Evolutionary conservation across 1,139 yeast genomes (phyloP).

Genomic region (Wickerhamomyces sp.): DNA sequence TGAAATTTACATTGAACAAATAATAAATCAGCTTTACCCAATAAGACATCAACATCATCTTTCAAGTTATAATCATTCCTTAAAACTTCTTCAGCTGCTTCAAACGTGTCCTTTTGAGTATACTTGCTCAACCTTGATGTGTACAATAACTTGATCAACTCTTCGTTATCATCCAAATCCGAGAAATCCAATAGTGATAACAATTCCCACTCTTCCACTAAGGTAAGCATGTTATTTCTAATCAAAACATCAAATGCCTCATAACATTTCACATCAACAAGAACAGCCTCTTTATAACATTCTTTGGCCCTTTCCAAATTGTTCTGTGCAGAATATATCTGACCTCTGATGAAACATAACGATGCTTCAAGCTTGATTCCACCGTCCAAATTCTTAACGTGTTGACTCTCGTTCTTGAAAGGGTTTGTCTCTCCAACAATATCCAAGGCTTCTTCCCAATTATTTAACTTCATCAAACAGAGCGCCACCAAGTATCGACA

Average conservation of each 20-base stretch:
- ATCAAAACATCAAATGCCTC: conserved; percentile 88
- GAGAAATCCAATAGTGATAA: conserved; percentile 63
- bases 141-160: conserved; percentile 70
- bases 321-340: conserved; percentile 76
- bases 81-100: conserved; percentile 63
- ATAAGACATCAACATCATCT: conserved; percentile 63
- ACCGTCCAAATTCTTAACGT: conserved; percentile 52
- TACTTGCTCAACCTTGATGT: conserved; percentile 74
- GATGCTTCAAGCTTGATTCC: conserved; percentile 85
- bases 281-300: conserved; percentile 80
- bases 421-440: conserved; percentile 83
- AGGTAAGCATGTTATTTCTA: conserved; percentile 69
- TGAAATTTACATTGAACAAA: conserved; percentile 78
- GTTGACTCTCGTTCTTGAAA: conserved; percentile 37
- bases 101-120: conserved; percentile 50
- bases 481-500: conserved; percentile 82
- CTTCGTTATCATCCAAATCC: conserved; percentile 75
- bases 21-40: conserved; percentile 65
- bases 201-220: conserved; percentile 85
- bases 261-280: conserved; percentile 85
- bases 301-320: conserved; percentile 85
- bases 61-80: conserved; percentile 68
- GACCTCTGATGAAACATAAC: conserved; percentile 80
- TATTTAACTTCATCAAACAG: conserved; percentile 66
- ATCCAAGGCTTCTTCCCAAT: conserved; percentile 87